Base-by-base conservation (phyloP, 495 filamentous ascomycete genomes). In the Penicillium samsonianum region DNA sequence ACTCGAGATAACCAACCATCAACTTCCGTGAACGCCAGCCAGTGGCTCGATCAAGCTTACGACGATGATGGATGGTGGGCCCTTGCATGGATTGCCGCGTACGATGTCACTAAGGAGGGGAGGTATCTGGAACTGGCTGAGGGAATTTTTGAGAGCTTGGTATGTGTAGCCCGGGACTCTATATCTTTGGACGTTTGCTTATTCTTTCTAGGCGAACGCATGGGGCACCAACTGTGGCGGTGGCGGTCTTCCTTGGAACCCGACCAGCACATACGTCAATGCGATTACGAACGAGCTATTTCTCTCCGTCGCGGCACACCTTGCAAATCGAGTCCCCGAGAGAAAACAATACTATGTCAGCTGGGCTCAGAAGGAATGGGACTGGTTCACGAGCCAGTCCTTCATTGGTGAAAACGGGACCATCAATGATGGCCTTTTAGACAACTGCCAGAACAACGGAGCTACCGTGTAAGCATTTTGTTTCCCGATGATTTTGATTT, bases 281-380 rank as follows among this genome's bases (percentile, higher is more conserved):
- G 85, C 89, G 12, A 90, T 92, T 59, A 83, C 84, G 50, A 92
- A 91, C 68, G 88, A 90, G 67, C 80, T 91, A 8, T 91, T 85
- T 66, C 76, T 92, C 22, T 78, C 74, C 19, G 80, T 89, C 3
- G 88, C 86, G 5, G 86, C 89, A 10, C 82, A 86, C 60, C 82
- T 92, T n/a, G 87, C 87, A 28, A 90, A 88, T 66, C 83, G 89
- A 12, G 76, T 84, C 0, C 55, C 72, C 22, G 63, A 60, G 17
- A 73, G 71, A 1, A 83, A 80, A 60, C 56, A 69, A 6, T 73
- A 80, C 23, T 90, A 87, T 67, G 64, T 84, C 6, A 53, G 75
- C 51, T 82, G 80, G 60, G 89, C 88, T 8, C 53, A 71, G 47
- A 67, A 71, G 8, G 71, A 85, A 60, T 90, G 87, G 86, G 62